Evolutionary conservation across 305 asterid species (phyloP).

Genomic region (Lippia alba): DNA sequence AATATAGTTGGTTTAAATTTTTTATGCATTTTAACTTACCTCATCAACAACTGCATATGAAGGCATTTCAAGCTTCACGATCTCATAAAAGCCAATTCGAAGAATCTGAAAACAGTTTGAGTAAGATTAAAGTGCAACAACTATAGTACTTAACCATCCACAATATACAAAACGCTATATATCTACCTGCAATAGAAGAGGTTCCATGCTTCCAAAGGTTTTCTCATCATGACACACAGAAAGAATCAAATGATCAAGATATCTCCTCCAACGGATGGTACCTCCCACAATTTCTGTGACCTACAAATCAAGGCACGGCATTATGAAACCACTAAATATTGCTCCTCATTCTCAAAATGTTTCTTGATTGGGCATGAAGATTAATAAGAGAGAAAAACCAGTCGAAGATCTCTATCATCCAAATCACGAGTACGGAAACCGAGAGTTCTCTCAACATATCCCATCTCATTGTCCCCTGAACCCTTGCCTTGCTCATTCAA

Average conservation of each 20-base stretch:
- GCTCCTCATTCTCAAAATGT: not conserved
- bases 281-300: slow-evolving; percentile 95
- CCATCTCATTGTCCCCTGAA: slow-evolving; percentile 92
- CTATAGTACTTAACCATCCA: slow-evolving; percentile 17
- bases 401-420: slow-evolving; percentile 89
- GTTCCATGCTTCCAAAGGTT: slow-evolving; percentile 78
- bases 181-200: slow-evolving; percentile 85
- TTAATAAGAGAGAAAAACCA: slow-evolving; percentile 52
- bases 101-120: slow-evolving; percentile 66
- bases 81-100: slow-evolving; percentile 88
- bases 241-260: slow-evolving; percentile 92
- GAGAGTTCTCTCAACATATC: slow-evolving; percentile 90
- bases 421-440: slow-evolving; percentile 83
- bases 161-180: slow-evolving; percentile 6
- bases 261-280: slow-evolving; percentile 95
- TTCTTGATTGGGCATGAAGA: slow-evolving; percentile 18
- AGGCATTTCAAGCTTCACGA: slow-evolving; percentile 89
- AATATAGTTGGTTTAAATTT: not conserved
- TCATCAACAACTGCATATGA: slow-evolving; percentile 94
- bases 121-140: slow-evolving; percentile 25
- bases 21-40: slow-evolving; percentile 50
- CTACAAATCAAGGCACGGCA: slow-evolving; percentile 45
- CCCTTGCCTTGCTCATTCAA: slow-evolving; percentile 94
- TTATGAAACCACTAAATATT: not conserved
- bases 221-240: slow-evolving; percentile 73